Percentiles rank a stretch among this genome's conserved stretches.
Evolutionary conservation across 805 yeast species (phyloP).

Genomic region (Kuraishia cidri): DNA sequence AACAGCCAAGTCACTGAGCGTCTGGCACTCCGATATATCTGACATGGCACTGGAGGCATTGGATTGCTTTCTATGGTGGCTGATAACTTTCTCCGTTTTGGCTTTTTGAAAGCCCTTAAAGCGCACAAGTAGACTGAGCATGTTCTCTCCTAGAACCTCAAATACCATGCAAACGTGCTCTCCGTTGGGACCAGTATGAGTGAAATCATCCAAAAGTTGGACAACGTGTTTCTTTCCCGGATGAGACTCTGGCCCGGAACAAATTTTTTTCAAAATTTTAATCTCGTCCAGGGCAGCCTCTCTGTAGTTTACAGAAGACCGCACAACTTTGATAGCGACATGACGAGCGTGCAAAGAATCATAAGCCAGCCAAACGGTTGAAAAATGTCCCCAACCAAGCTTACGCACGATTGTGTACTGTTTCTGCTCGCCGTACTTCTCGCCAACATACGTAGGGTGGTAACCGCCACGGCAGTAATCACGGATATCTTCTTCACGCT

Average conservation of each 20-base stretch:
- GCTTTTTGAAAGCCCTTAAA: conserved; percentile 29
- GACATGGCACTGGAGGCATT: background rate
- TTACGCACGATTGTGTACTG: conserved; percentile 42
- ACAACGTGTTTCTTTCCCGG: conserved; percentile 47
- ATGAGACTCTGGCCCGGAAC: conserved; percentile 22
- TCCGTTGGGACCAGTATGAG: conserved; percentile 54
- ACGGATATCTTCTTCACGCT: conserved; percentile 35
- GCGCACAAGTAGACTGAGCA: conserved; percentile 39
- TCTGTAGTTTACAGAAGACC: conserved; percentile 40
- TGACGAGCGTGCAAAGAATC: conserved; percentile 28
- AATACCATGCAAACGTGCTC: conserved; percentile 59
- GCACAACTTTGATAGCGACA: conserved; percentile 56
- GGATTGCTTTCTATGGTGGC: background rate
- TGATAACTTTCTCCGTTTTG: conserved; percentile 8
- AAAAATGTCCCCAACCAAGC: conserved; percentile 67
- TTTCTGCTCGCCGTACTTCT: conserved; percentile 34
- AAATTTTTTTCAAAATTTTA: conserved; percentile 29
- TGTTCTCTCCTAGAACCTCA: conserved; percentile 55
- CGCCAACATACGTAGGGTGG: conserved; percentile 53
- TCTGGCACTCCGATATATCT: conserved; percentile 11
- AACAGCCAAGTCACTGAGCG: conserved; percentile 22
- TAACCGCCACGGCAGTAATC: conserved; percentile 58
- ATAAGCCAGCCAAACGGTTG: conserved; percentile 61
- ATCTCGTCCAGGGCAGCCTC: conserved; percentile 65
- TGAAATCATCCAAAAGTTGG: conserved; percentile 44